Evolutionary conservation across 306 rosid genomes (phyloP).

Genomic region (Comarum palustre): DNA sequence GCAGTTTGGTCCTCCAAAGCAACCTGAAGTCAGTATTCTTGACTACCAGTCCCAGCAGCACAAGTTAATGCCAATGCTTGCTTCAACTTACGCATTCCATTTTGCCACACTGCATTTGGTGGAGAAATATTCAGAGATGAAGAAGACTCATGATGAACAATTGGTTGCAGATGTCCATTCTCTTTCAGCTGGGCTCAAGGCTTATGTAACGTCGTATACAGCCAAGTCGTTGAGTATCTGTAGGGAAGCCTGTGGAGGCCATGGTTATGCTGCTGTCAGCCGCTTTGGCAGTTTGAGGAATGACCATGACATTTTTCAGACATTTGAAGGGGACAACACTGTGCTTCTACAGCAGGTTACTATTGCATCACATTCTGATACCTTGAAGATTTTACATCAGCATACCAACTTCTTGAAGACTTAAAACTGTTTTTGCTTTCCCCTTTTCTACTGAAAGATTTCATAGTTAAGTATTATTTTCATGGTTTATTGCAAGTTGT

Average conservation of each 20-base stretch:
- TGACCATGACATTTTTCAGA: slow-evolving; percentile 97
- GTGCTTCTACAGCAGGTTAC: slow-evolving; percentile 95
- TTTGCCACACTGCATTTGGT: slow-evolving; percentile 63
- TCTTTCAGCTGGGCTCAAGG: slow-evolving; percentile 88
- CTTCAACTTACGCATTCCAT: slow-evolving; percentile 89
- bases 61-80: slow-evolving; percentile 98
- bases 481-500: not conserved
- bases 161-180: slow-evolving; percentile 84
- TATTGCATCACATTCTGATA: slow-evolving; percentile 1
- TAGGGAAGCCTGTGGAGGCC: slow-evolving; percentile 99
- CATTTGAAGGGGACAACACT: slow-evolving; percentile 98
- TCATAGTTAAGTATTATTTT: no score
- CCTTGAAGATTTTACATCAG: slow-evolving; percentile 11
- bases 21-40: slow-evolving; percentile 83
- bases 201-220: slow-evolving; percentile 80
- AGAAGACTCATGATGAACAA: slow-evolving; percentile 70
- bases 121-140: slow-evolving; percentile 81
- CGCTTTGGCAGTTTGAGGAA: slow-evolving; percentile 86
- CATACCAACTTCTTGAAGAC: not conserved
- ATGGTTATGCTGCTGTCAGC: slow-evolving; percentile 95
- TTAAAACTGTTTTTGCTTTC: not conserved
- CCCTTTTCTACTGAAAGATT: not conserved
- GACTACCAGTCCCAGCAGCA: slow-evolving; percentile 98
- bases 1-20: slow-evolving; percentile 93
- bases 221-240: slow-evolving; percentile 89